phyloP scores from a whole-genome alignment of 2,329 filamentous ascomycete genomes.

The Berkeleyomyces basicola region DNA sequence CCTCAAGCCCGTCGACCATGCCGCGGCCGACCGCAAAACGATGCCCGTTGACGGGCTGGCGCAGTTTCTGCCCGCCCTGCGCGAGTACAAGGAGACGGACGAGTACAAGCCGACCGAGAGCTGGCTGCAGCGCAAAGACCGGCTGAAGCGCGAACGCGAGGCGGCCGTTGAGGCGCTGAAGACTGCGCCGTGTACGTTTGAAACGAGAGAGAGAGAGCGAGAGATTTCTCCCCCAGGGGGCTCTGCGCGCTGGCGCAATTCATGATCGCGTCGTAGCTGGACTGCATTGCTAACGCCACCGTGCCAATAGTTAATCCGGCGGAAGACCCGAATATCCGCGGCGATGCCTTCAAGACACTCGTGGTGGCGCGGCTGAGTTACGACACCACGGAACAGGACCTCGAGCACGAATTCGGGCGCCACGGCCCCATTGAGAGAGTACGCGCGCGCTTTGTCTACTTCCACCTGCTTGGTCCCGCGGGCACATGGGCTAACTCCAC shows the following conservation, averaged over 20 bases:
- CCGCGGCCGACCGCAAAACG: conserved; percentile 68
- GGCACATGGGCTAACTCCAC: conserved; percentile 14
- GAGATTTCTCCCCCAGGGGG: background rate
- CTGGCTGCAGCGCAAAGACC: conserved; percentile 77
- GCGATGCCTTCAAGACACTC: conserved; percentile 87
- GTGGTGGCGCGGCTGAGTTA: conserved; percentile 86
- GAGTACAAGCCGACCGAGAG: conserved; percentile 73
- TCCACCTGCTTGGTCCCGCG: background rate
- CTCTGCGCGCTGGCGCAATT: background rate
- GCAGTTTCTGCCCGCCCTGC: conserved; percentile 54
- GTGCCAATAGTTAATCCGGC: conserved; percentile 51
- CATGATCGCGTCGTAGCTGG: background rate
- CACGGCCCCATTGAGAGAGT: conserved; percentile 90
- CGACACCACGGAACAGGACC: conserved; percentile 71
- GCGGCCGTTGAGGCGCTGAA: conserved; percentile 44
- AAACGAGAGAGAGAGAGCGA: no score
- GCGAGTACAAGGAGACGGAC: conserved; percentile 63
- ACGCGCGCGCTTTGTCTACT: conserved; percentile 20
- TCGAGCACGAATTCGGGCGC: conserved; percentile 84
- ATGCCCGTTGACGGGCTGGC: conserved; percentile 57
- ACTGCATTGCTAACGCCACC: background rate
- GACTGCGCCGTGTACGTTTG: conserved; percentile 25
- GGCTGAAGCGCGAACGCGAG: conserved; percentile 67
- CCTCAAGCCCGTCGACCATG: conserved; percentile 65
- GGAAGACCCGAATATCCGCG: conserved; percentile 75